A percentile compares a stretch with the other conserved stretches of the same genome.
Evolutionary conservation across 1,139 yeast genomes (phyloP).

Genomic region (Geotrichum carabidarum): DNA sequence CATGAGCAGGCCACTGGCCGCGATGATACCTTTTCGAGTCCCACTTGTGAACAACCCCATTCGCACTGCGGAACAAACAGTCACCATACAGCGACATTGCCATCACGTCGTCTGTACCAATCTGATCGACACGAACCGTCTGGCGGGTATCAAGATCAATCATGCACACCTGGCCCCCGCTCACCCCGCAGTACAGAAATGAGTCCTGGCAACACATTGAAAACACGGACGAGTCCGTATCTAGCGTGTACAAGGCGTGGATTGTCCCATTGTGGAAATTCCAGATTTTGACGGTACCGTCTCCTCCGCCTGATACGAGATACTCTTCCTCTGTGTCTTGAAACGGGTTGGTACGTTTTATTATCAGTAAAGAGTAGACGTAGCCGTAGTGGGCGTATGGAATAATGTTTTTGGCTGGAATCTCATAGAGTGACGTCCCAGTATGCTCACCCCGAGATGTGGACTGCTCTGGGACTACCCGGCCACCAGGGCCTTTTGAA

Average conservation of each 20-base stretch:
- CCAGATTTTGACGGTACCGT: slow-evolving; percentile 83
- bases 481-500: slow-evolving; percentile 80
- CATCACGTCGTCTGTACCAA: slow-evolving; percentile 47
- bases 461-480: slow-evolving; percentile 35
- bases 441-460: slow-evolving; percentile 3
- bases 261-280: slow-evolving; percentile 34
- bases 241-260: slow-evolving; percentile 43
- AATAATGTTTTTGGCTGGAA: slow-evolving; percentile 59
- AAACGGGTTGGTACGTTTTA: slow-evolving; percentile 18
- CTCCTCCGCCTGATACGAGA: slow-evolving; percentile 78
- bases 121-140: slow-evolving; percentile 44
- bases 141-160: slow-evolving; percentile 85
- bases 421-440: slow-evolving; percentile 45
- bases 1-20: slow-evolving; percentile 36
- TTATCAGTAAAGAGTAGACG: slow-evolving; percentile 62
- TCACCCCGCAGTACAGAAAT: slow-evolving; percentile 71
- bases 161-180: slow-evolving; percentile 65
- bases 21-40: slow-evolving; percentile 30
- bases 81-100: slow-evolving; percentile 51
- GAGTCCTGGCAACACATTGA: slow-evolving; percentile 60
- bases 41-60: slow-evolving; percentile 32
- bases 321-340: slow-evolving; percentile 34
- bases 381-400: slow-evolving; percentile 90
- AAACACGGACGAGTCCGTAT: slow-evolving; percentile 64
- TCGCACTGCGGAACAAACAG: slow-evolving; percentile 49